Evolutionary conservation across 2,329 filamentous ascomycete genomes (phyloP), one percentile per base, ranked within the genome.

Genomic region (Alternaria triticina): DNA sequence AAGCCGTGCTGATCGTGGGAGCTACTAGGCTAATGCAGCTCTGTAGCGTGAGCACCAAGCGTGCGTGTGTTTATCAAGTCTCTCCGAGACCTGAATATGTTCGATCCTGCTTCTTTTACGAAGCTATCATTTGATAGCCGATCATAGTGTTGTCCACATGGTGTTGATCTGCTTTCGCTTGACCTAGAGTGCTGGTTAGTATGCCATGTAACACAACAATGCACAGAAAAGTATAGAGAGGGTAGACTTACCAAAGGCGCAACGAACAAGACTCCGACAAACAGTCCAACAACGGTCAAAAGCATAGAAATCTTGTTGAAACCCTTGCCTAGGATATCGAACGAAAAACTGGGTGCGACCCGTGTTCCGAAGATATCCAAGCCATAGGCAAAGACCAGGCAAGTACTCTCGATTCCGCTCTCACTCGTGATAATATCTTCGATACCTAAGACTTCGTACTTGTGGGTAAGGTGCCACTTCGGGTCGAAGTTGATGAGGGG

Each of bases 251-350:
- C 96, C 88, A 98, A 89, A 27, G 96, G 96, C 57, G 90, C 90
- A 74, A 98, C 83, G 59, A 92, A 87, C 68, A 90, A 79, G 15
- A 97, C 95, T 49, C 93, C 94, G 43, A 88, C 85, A 49, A 87
- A 88, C 70, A 98, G 84, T 17, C 93, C 95, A 44, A 91, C 84
- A 40, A 99, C 94, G 1, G 96, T 99, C 15, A 87, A 85, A 40
- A 97, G 80, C 75, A 99, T 87, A 71, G 94, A 91, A 59, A 94
- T 77, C 84, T 97, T 97, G 78, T 95, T 96, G 80, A 99, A 99
- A 3, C 93, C 92, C 81, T 94, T 96, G 66, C 94, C 96, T 15
- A 99, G 83, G 45, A 98, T 89, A 82, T 99, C 96, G 79, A 99
- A 99, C 15, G 91, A 87, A 71, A 91, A 89, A 79, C 93, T 97